Base-by-base conservation (phyloP, 768 basidiomycete species). In the Leccinum sublutescens region DNA sequence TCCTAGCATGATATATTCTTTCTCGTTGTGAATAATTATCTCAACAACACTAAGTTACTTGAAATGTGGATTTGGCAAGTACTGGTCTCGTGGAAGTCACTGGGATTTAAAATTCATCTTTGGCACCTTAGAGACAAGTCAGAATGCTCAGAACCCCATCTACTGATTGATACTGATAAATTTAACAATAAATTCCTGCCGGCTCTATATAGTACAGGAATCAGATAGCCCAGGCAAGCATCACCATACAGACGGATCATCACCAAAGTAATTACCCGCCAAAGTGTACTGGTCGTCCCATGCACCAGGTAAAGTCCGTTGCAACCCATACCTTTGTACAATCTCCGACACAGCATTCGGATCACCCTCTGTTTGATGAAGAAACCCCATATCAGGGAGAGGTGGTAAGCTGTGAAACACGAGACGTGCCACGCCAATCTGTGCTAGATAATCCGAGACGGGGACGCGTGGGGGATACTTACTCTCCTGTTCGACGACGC, bases 381-480 rank as follows among this genome's bases (percentile, higher is more conserved):
- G 64, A 23, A 66, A 57, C 14, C 66, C 59, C 1, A 50, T 27
- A 21, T 81, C 74, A 0, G 91, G 86, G 0, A 86, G 66, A 2
- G 87, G 84, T 0, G 92, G 91, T 8, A 89, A 67, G 3, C 82
- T 85, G 59, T 76, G 70, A 68, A 92, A 94, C 11, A 90, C 82
- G 19, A 74, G 64, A 2, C 92, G 78, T 2, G 88, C 92, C 4
- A 78, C 66, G 50, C 76, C 76, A 4, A 94, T 81, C 65, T 91
- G 84, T 2, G 78, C 78, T 3, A 94, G 73, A 67, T 94, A 94
- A 11, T 74, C 78, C 2, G 78, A 69, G 12, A 66, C 60, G 1
- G 83, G 72, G 11, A 81, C 58, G 17, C 78, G 79, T 1, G 83
- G 85, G 2, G 77, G 75, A 66, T 80, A 87, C 68, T 80, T 83